Base-by-base conservation (phyloP, 2,329 filamentous ascomycete genomes). In the Botrytis byssoidea region DNA sequence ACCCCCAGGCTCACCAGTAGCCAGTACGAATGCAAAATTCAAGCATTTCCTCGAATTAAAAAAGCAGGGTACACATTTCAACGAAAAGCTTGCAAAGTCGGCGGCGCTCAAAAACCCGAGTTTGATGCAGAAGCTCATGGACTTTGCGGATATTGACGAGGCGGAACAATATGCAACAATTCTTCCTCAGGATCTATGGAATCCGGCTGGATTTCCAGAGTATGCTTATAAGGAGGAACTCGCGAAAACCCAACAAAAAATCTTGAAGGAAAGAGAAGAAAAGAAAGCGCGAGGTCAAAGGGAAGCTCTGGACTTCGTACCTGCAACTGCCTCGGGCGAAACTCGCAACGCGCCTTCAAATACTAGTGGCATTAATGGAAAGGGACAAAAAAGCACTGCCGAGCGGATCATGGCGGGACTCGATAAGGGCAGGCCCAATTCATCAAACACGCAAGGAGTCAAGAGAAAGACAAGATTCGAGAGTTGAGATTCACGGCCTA, bases 11-110 rank as follows among this genome's bases (percentile, higher is more conserved):
- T 88, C 88, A 3, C 88, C 88, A 18, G 83, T 85, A 0, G 84
- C 48, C 77, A 83, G 60, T 82, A 83, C 90, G 20, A 90, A 87
- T 69, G 86, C 88, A 77, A 94, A 93, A 78, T 91, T 95, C 77
- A 87, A 89, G 75, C 89, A 90, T 74, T 95, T 96, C 77, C 87
- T 95, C 0, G 86, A 89, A 64, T 86, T 95, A n/a, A 96, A 96
- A 83, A 90, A 89, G 79, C 89, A 91, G 76, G 91, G 91, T 7
- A 86, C 90, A 25, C 93, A 96, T 82, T 95, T 95, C 85, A 95
- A 96, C 81, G 85, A 89, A 78, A 90, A 92, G 75, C 84, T 96
- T 14, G 88, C 91, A 51, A 86, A 87, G 73, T 92, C 91, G 0
- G 83, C 88, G 0, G 89, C 91, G 12, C 84, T 95, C 74, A 88